Evolutionary conservation across 768 basidiomycete species (phyloP), one percentile per base, ranked within the genome.

Genomic region (Clathrus columnatus): DNA sequence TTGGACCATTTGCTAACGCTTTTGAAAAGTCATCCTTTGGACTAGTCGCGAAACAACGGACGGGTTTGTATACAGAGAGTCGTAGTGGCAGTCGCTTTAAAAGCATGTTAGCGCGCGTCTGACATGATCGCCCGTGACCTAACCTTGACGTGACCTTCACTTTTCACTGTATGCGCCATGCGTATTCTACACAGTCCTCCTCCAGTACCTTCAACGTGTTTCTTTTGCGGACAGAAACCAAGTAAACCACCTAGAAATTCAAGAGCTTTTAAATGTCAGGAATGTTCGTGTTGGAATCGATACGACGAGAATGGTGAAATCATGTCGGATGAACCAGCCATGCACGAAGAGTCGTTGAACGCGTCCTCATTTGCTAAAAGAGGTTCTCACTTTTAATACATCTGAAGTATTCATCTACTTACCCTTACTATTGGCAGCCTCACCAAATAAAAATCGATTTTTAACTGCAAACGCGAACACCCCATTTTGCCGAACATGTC

Each of bases 401-500:
- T 18, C 11, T 46, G 16, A 8, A 14, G 16, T 10, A 8, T 5
- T 36, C n/a, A 23, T 1, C 3, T 2, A 42, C 0, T 20, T 48
- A 63, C 44, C 5, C 48, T 26, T 49, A 48, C 2, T 46, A n/a
- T 28, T 29, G 48, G 17, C 58, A 90, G 87, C 80, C 5, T 85
- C 84, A 18, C 82, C 79, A 2, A 80, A 79, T 62, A 86, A 80
- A 63, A 80, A 87, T 65, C 78, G 80, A 21, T 69, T 91, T 23
- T 87, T 83, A 1, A 78, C 80, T 20, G 65, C 74, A 54, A 85
- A 84, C 56, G 61, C 60, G 53, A 21, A 59, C 8, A 72, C 77
- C 43, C 78, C 80, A 7, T 94, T 95, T 71, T 97, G 93, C 69
- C 83, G 86, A 61, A 81, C 81, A 6, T 96, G 94, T 67, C 84